Base-by-base conservation (phyloP, 1,284 basidiomycete species). In the Cystobasidiaceae sp. region DNA sequence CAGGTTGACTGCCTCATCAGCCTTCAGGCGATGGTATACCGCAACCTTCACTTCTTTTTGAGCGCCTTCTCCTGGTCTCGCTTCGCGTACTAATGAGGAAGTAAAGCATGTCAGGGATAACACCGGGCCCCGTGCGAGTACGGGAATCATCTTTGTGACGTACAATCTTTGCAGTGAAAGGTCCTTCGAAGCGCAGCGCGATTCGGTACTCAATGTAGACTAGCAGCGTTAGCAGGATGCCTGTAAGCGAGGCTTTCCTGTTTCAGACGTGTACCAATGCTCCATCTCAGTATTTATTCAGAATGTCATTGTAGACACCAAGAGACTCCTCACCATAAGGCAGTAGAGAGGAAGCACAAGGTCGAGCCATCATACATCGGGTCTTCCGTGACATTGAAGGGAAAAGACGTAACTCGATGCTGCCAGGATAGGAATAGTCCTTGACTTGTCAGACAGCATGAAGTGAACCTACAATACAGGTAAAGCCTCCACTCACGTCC, bases 321-420 rank as follows among this genome's bases (percentile, higher is more conserved):
- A 57, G 9, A 33, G 5, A 77, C 84, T 73, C 68, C 88, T 56
- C 37, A 56, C 89, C 89, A 93, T 32, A 94, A 80, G 0, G 91
- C 87, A 1, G 85, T 86, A 23, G 86, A 91, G 52, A 84, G 78
- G 78, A 94, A 94, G 72, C 86, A 89, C 79, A 96, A 79, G 9
- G 90, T 90, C 74, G 88, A 90, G 6, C 92, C 92, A 52, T 90
- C 87, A 74, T 97, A 97, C 94, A 97, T 97, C 0, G 94, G 94
- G 78, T 97, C 87, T 45, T 85, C 82, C 66, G 94, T 82, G 55
- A 97, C 84, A 75, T 94, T 96, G 83, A 97, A 98, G 0, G 94
- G 94, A 80, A 98, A 98, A 21, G 58, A 82, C 78, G 69, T 81
- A 78, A 71, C 76, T 86, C 72, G 73, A 32, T 71, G 59, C 72